Evolutionary conservation across 257 asterid species (phyloP), one percentile per base, ranked within the genome.

Genomic region (Ilex aquifolium): DNA sequence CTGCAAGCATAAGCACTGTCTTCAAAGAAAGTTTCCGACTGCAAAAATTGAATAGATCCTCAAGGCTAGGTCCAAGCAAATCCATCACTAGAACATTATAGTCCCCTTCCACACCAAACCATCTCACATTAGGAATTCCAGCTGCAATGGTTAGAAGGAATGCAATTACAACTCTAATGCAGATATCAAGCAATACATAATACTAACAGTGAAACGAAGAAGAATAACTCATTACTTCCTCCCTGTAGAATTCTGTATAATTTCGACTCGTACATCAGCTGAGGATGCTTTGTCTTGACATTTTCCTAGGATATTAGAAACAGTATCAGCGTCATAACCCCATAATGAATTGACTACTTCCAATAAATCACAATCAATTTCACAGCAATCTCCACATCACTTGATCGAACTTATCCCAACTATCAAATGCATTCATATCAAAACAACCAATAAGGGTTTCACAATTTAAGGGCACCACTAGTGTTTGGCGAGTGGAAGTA

Each of bases 41-140:
- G 30, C 57, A 53, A 17, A 53, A 53, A 17, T 53, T 53, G 30
- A 53, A 53, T 53, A 53, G 15, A 53, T 53, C 30, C 30, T 53
- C 57, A 21, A 53, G 57, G 15, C 57, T 53, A 15, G 57, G 57
- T 14, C 57, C 57, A 4, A 53, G 57, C 4, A 53, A 53, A 53
- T 53, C 57, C 57, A 53, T 15, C 27, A 53, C 57, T 7, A 53
- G 57, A 53, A 53, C 57, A 53, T 53, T 53, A 17, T 53, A 53
- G 57, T 53, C 57, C 11, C 57, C 57, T 21, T 53, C 57, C 2
- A 53, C 57, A 15, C 57, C 30, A 53, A 53, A 53, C 57, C 57
- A 53, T 21, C 30, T 53, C 57, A 53, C 57, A 53, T 53, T 53
- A 7, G 57, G 57, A 53, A 53, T 53, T 17, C 57, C 57, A 53